phyloP scores from a whole-genome alignment of 352 stramenopile species.

The Globisporangium viniferum region DNA sequence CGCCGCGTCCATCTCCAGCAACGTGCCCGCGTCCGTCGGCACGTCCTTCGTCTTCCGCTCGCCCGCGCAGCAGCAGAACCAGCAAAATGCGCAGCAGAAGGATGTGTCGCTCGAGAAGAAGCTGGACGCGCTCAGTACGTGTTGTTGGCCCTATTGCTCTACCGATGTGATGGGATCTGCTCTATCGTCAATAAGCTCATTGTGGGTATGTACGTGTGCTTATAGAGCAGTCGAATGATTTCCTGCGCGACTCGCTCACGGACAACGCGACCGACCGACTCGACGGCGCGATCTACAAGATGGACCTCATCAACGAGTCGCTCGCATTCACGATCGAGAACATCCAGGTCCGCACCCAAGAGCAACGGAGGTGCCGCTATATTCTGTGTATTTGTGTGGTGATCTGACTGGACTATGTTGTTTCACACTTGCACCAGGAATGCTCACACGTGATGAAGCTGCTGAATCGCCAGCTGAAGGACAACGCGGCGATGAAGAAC shows the following conservation, averaged over 20 bases:
- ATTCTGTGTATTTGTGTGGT: neutral
- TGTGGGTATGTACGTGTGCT: neutral
- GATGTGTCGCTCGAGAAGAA: conserved; percentile 39
- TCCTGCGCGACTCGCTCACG: conserved; percentile 30
- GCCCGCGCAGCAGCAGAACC: conserved; percentile 7
- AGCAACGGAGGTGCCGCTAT: conserved; percentile 8
- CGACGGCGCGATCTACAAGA: conserved; percentile 55
- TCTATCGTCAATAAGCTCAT: neutral
- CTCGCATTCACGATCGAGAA: conserved; percentile 80
- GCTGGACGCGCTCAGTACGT: conserved; percentile 28
- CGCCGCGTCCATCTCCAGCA: conserved; percentile 47
- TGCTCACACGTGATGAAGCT: conserved; percentile 69
- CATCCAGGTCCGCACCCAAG: conserved; percentile 28
- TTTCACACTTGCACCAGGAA: conserved; percentile 26
- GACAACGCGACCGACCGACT: conserved; percentile 34
- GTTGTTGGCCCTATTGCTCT: neutral
- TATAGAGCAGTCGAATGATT: conserved; percentile 45
- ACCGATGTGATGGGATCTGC: neutral
- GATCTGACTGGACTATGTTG: neutral
- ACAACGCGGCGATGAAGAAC: conserved; percentile 44
- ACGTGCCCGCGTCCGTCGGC: conserved; percentile 26
- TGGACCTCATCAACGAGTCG: conserved; percentile 81
- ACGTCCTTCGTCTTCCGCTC: conserved; percentile 39
- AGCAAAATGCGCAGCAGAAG: neutral
- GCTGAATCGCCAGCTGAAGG: conserved; percentile 62